Evolutionary conservation across 768 basidiomycete species (phyloP), one percentile per base, ranked within the genome.

Genomic region (Calvatia gigantea): DNA sequence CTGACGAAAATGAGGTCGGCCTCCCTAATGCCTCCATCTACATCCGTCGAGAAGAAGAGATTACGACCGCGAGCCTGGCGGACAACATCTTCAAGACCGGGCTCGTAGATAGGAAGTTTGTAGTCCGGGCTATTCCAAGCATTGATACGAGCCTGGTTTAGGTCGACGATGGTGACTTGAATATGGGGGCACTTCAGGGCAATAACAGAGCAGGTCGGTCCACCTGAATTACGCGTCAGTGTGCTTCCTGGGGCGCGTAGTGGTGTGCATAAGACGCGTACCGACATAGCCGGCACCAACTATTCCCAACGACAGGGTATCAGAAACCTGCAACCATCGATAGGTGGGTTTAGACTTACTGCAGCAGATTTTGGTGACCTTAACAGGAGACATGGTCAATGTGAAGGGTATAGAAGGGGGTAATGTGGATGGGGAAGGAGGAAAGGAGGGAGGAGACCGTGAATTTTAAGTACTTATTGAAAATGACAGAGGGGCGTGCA

Each of bases 1-100:
- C 89, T 91, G 68, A 98, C 96, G 69, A 98, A 98, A 74, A 98
- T 96, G 61, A 98, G 85, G 69, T 99, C 94, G 31, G 97, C 96
- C 73, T 96, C 95, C 60, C 76, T 81, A 67, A 99, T 97, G 57
- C 80, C 94, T 69, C 87, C 86, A 71, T 97, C 92, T 60, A 98
- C 91, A 61, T 98, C 86, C 44, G 94, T 95, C 38, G 89, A 89
- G 81, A 99, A 98, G 77, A 97, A 97, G 60, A 99, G 85, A 75
- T 99, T 99, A 72, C 87, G 87, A 27, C 94, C 96, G 44, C 97
- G 86, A 35, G 91, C 86, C 63, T 82, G 69, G 66, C 87, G 86
- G 62, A 99, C 91, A 61, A 98, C 92, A 29, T 87, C 93, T 58
- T 84, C 92, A 8, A 99, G 85, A 44, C 97, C 96, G 4, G 97